Percentiles rank a stretch among this genome's conserved stretches.
These are phyloP conservation scores for Aleurites moluccanus DNA, from an alignment of 441 rosid species.

Conservation along the genomic window DNA sequence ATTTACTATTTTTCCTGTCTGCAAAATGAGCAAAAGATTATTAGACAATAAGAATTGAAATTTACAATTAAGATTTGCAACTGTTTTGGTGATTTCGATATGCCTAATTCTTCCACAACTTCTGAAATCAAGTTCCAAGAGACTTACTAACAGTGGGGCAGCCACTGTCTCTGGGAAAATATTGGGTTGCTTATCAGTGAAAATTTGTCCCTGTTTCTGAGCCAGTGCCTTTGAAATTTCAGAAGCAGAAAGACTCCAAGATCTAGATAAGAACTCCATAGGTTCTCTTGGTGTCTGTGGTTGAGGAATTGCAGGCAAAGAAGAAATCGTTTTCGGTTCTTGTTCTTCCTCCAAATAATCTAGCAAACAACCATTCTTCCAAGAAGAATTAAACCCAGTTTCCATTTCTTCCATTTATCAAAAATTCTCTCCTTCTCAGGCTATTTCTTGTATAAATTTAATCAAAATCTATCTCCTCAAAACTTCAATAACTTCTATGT, in stretches of 20 bases:
- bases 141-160: slow-evolving; percentile 38
- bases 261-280: slow-evolving; percentile 91
- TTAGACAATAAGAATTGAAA: neutral
- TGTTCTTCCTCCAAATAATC: slow-evolving; percentile 61
- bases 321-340: slow-evolving; percentile 35
- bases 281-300: slow-evolving; percentile 88
- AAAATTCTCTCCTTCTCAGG: neutral
- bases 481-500: no score
- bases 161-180: slow-evolving; percentile 39
- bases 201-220: slow-evolving; percentile 55
- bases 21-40: slow-evolving; percentile 13
- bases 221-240: slow-evolving; percentile 92
- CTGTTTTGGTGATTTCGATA: neutral
- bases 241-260: slow-evolving; percentile 93
- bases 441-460: neutral
- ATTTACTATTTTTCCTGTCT: slow-evolving; percentile 55
- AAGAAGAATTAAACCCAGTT: slow-evolving; percentile 42
- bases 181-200: slow-evolving; percentile 28
- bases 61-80: neutral
- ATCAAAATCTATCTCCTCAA: slow-evolving; percentile 5
- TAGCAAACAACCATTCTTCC: slow-evolving; percentile 44
- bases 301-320: slow-evolving; percentile 55
- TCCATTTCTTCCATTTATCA: slow-evolving; percentile 42
- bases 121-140: neutral
- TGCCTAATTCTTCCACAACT: neutral